Conservation (phyloP, 306 rosid species). For the Cucumis melo region DNA sequence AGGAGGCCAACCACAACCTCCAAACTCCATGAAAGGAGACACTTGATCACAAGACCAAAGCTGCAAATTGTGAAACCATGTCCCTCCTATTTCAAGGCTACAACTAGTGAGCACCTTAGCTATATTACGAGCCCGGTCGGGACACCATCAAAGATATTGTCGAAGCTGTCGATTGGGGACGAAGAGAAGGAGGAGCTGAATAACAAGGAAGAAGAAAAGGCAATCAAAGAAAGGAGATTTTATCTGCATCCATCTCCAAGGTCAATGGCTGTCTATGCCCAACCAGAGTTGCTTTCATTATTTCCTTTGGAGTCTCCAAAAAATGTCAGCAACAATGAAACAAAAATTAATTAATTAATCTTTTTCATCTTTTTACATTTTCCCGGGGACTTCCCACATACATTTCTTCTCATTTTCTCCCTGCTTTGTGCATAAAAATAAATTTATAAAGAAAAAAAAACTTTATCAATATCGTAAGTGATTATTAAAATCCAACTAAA, state of each 20-base stretch:
- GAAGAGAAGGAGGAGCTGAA: constrained; percentile 20
- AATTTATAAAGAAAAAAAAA: too few species aligned
- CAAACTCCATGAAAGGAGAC: constrained; percentile 73
- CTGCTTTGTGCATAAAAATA: too few species aligned
- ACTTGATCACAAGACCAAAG: constrained; percentile 48
- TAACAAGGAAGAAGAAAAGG: constrained; percentile 56
- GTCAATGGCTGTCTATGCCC: constrained; percentile 20
- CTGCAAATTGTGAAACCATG: constrained; percentile 64
- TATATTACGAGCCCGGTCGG: constrained; percentile 28
- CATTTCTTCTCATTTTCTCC: too few species aligned
- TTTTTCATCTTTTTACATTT: too few species aligned
- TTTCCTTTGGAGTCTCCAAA: constrained; percentile 54
- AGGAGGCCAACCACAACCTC: constrained; percentile 22
- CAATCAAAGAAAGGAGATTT: constrained; percentile 58
- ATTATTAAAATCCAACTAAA: too few species aligned
- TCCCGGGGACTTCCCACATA: too few species aligned
- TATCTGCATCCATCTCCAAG: constrained; percentile 74
- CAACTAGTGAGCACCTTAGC: constrained; percentile 7
- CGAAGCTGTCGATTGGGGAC: constrained; percentile 32
- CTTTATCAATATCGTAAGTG: too few species aligned
- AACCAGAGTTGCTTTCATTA: constrained; percentile 53
- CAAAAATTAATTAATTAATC: neutral
- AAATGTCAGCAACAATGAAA: constrained; percentile 9
- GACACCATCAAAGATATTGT: constrained; percentile 50
- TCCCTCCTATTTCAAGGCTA: constrained; percentile 6